Percentiles rank a stretch among this genome's conserved stretches.
phyloP scores from a whole-genome alignment of 208 protist species.

The Leishmania turanica region DNA sequence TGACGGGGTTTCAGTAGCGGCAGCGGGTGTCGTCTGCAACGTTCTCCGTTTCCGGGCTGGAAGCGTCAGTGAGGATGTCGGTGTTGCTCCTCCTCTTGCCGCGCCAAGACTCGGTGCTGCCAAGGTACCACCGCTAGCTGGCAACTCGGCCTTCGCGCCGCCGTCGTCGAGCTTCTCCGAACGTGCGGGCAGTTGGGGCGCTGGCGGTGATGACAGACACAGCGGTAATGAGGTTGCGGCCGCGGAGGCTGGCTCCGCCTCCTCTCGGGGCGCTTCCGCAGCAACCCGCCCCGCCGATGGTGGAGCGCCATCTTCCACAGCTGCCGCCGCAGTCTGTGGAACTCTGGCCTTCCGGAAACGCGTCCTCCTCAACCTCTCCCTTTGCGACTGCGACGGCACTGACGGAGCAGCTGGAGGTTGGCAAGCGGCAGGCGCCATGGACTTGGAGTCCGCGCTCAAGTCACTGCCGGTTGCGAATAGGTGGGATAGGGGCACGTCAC shows the following conservation, averaged over 20 bases:
- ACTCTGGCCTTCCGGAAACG: neutral
- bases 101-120: neutral
- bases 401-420: neutral
- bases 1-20: neutral
- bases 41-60: neutral
- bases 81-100: neutral
- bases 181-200: neutral
- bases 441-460: neutral
- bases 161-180: neutral
- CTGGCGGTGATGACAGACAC: neutral
- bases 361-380: neutral
- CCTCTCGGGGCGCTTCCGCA: neutral
- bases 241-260: neutral
- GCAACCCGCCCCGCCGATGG: neutral
- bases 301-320: neutral
- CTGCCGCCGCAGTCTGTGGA: neutral
- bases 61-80: neutral
- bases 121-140: neutral
- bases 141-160: neutral
- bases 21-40: neutral
- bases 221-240: neutral
- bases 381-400: neutral
- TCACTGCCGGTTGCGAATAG: neutral
- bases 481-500: slow-evolving; percentile 2
- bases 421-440: neutral